phyloP scores from a whole-genome alignment of 768 basidiomycete species.

The Amanita subjunquillea region DNA sequence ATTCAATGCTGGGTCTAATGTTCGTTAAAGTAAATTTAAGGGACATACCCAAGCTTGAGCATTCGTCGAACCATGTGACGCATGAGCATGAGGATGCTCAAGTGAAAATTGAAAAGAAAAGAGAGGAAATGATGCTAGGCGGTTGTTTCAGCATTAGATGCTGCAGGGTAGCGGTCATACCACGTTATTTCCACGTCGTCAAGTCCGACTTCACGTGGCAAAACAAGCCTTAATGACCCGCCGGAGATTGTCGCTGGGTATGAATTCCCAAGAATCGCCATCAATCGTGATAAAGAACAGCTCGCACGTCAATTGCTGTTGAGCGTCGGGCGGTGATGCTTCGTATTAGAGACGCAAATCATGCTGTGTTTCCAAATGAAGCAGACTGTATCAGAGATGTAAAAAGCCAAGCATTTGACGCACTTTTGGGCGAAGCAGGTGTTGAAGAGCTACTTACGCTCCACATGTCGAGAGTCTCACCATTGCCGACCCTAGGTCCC shows the following conservation, averaged over 20 bases:
- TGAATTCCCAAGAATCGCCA: not conserved
- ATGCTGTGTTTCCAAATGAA: not conserved
- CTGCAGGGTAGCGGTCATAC: constrained; percentile 4
- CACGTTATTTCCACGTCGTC: constrained; percentile 28
- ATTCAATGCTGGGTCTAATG: not conserved
- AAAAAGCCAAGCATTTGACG: not conserved
- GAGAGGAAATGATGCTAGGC: not conserved
- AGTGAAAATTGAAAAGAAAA: not conserved
- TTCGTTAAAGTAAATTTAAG: not conserved
- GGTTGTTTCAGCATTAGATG: not conserved
- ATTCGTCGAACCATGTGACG: not conserved
- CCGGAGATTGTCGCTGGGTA: not conserved
- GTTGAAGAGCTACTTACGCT: too few species aligned
- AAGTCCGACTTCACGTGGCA: constrained; percentile 20
- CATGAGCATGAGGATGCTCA: too few species aligned
- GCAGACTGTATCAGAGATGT: too few species aligned
- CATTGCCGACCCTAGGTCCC: not conserved
- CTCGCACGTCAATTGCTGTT: not conserved
- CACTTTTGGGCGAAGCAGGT: too few species aligned
- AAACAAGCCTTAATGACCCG: constrained; percentile 12
- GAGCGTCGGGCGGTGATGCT: not conserved
- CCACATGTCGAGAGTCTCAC: not conserved
- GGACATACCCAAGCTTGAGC: not conserved
- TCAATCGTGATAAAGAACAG: not conserved
- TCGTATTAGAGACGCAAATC: not conserved